Percentiles rank a stretch among this genome's conserved stretches.
Conservation (phyloP, 305 asterid species). For the Ajuga reptans region DNA sequence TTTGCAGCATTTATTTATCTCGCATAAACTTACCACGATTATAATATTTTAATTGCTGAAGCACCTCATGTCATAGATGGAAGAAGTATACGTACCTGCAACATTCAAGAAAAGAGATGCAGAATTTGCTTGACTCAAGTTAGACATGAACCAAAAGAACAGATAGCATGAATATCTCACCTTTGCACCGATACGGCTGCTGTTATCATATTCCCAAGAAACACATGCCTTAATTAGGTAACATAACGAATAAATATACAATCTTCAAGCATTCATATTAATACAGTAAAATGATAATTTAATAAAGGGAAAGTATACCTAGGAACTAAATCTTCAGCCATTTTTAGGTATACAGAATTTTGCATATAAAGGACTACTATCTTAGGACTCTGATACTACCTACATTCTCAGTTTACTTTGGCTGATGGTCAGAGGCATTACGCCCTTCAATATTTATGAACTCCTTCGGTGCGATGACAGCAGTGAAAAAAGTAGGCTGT, state of each 20-base stretch:
- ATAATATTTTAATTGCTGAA: background rate
- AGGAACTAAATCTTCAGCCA: constrained; percentile 51
- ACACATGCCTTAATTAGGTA: constrained; percentile 66
- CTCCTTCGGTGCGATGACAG: constrained; percentile 43
- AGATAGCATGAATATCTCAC: constrained; percentile 36
- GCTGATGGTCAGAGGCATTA: constrained; percentile 31
- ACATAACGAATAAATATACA: constrained; percentile 32
- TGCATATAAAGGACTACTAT: constrained; percentile 38
- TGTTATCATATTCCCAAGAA: constrained; percentile 50
- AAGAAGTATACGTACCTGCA: constrained; percentile 48
- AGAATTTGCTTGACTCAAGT: background rate
- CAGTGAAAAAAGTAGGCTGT: constrained; percentile 84
- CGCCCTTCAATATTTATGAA: constrained; percentile 29
- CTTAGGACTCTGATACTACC: constrained; percentile 33
- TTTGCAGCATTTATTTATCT: background rate
- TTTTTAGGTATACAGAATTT: constrained; percentile 48
- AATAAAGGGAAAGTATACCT: constrained; percentile 35
- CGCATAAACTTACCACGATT: constrained; percentile 4
- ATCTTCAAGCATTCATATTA: background rate
- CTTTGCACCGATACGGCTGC: constrained; percentile 47
- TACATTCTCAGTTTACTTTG: constrained; percentile 31
- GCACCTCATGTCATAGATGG: constrained; percentile 3
- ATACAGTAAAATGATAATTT: constrained; percentile 4
- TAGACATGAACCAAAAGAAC: background rate
- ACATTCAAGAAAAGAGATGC: constrained; percentile 21